Conservation (phyloP, 441 rosid species). For the Erodium texanum region DNA sequence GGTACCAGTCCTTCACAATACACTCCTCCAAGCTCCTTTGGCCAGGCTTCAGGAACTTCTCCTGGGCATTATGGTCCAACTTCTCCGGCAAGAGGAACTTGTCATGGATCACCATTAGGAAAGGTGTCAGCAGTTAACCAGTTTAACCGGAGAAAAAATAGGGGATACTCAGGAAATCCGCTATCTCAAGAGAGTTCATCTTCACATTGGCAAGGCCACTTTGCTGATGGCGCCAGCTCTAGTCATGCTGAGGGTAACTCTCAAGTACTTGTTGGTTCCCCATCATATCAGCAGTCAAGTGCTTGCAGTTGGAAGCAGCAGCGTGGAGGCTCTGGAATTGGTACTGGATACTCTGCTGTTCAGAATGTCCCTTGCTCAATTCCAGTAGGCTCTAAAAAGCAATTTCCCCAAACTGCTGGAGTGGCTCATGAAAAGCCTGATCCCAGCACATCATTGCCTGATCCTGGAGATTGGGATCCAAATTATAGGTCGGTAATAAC, state of each 20-base stretch:
- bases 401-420: slow-evolving; percentile 36
- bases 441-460: slow-evolving; percentile 51
- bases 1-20: slow-evolving; percentile 98
- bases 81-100: slow-evolving; percentile 84
- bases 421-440: slow-evolving; percentile 46
- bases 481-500: slow-evolving; percentile 66
- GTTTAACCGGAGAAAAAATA: slow-evolving; percentile 70
- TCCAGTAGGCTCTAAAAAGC: slow-evolving; percentile 32
- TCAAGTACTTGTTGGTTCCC: slow-evolving; percentile 40
- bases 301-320: slow-evolving; percentile 53
- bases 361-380: slow-evolving; percentile 46
- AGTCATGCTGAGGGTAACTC: slow-evolving; percentile 54
- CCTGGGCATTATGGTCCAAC: slow-evolving; percentile 97
- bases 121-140: slow-evolving; percentile 76
- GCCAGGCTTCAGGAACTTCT: slow-evolving; percentile 67
- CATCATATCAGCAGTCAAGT: slow-evolving; percentile 46
- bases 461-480: slow-evolving; percentile 99
- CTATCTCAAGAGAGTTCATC: slow-evolving; percentile 62
- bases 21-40: slow-evolving; percentile 73
- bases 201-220: slow-evolving; percentile 65
- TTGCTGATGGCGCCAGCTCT: slow-evolving; percentile 37
- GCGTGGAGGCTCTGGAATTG: slow-evolving; percentile 42
- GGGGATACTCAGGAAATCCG: slow-evolving; percentile 74
- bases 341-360: slow-evolving; percentile 34
- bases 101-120: slow-evolving; percentile 92